Evolutionary conservation across 2,329 filamentous ascomycete species (phyloP).

Genomic region (Fusarium sp.): DNA sequence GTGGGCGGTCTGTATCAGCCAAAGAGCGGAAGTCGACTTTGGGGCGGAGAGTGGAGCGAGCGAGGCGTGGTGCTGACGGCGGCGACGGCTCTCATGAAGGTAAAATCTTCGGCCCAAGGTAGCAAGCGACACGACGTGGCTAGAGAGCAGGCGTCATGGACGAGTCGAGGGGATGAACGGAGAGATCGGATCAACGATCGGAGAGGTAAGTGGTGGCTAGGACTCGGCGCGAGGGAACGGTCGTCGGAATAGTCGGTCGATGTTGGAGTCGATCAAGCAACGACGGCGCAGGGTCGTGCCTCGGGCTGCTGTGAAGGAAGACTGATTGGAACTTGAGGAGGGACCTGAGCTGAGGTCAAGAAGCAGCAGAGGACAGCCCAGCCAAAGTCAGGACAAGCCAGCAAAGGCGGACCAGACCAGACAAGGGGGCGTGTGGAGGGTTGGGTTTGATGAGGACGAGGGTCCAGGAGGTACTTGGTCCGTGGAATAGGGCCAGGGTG

Average conservation of each 20-base stretch:
- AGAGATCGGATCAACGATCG: constrained; percentile 25
- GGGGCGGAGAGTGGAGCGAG: constrained; percentile 19
- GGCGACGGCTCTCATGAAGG: constrained; percentile 34
- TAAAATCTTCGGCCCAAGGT: constrained; percentile 31
- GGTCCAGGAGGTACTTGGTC: constrained; percentile 29
- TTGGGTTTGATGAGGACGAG: constrained; percentile 46
- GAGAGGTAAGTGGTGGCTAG: constrained; percentile 12
- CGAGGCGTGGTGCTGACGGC: constrained; percentile 22
- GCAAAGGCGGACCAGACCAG: constrained; percentile 26
- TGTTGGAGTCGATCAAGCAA: constrained; percentile 21
- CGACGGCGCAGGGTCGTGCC: constrained; percentile 35
- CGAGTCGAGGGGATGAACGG: constrained; percentile 20
- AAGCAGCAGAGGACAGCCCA: constrained; percentile 31
- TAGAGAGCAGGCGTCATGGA: constrained; percentile 43
- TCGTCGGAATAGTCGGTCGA: constrained; percentile 26
- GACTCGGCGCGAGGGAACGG: constrained; percentile 23
- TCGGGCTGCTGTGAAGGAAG: constrained; percentile 32
- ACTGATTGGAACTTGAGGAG: constrained; percentile 31
- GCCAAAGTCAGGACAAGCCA: constrained; percentile 28
- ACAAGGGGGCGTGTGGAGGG: constrained; percentile 43
- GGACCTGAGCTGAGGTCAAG: constrained; percentile 24
- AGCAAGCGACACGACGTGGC: constrained; percentile 36
- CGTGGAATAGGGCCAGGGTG: constrained; percentile 37
- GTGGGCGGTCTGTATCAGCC: constrained; percentile 34
- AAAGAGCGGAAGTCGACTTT: constrained; percentile 14